Percentiles rank a stretch among this genome's conserved stretches.
phyloP scores from a whole-genome alignment of 768 basidiomycete species.

The Mycena maculata region DNA sequence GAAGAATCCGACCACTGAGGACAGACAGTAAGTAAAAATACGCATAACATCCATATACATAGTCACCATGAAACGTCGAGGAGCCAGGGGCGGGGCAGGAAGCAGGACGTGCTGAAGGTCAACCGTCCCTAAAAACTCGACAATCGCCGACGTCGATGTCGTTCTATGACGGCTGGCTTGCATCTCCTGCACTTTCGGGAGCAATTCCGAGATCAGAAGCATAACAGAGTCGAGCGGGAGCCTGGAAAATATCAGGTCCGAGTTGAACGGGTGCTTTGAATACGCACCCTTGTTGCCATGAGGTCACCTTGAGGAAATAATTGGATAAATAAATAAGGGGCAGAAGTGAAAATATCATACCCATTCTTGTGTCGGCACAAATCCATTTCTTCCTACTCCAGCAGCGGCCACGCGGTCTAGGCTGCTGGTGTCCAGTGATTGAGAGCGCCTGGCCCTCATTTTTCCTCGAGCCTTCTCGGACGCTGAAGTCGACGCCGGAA shows the following conservation, averaged over 20 bases:
- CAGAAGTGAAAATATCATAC: conserved; percentile 54
- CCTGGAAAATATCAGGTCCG: conserved; percentile 51
- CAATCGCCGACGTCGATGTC: conserved; percentile 74
- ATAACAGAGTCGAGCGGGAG: conserved; percentile 91
- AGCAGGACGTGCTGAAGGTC: conserved; percentile 82
- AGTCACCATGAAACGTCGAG: conserved; percentile 82
- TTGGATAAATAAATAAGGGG: neutral
- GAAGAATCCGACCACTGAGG: conserved; percentile 92
- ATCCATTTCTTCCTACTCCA: conserved; percentile 89
- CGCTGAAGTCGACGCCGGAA: conserved; percentile 46
- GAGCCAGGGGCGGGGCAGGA: conserved; percentile 67
- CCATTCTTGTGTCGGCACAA: conserved; percentile 98
- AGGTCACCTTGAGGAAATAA: conserved; percentile 68
- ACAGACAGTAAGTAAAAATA: conserved; percentile 26
- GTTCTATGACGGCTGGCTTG: conserved; percentile 74
- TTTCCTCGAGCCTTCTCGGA: conserved; percentile 96
- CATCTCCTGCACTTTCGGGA: conserved; percentile 86
- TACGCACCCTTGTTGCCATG: conserved; percentile 94
- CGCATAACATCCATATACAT: neutral
- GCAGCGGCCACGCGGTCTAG: conserved; percentile 74
- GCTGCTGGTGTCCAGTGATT: conserved; percentile 63
- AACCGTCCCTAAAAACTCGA: conserved; percentile 79
- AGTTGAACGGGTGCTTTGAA: conserved; percentile 15
- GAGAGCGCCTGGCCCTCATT: conserved; percentile 79
- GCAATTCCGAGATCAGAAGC: conserved; percentile 87